Conservation (phyloP, 2,329 filamentous ascomycete species). For the Colletotrichum sansevieriae region DNA sequence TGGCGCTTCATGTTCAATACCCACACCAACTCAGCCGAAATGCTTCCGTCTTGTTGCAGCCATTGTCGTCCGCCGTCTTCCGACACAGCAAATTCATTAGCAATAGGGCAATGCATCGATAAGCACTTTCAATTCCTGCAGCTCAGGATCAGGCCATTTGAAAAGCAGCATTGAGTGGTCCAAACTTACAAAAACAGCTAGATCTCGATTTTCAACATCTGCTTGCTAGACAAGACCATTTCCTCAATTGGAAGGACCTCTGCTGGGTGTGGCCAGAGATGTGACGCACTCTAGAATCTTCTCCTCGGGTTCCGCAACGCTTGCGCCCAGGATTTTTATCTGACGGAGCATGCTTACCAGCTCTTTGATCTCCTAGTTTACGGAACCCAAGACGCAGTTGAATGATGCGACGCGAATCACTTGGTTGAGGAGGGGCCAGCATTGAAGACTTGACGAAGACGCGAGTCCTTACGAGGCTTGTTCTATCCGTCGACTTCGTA, state of each 20-base stretch:
- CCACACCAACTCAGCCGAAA: neutral
- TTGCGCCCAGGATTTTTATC: neutral
- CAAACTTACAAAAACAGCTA: neutral
- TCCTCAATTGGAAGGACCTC: conserved; percentile 2
- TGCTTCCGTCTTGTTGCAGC: neutral
- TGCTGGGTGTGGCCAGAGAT: neutral
- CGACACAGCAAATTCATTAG: conserved; percentile 2
- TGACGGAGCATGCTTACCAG: neutral
- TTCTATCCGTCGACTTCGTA: neutral
- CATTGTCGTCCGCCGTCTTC: neutral
- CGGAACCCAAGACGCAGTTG: no score
- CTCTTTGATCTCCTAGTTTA: no score
- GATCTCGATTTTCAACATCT: neutral
- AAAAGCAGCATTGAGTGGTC: neutral
- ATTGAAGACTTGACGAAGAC: no score
- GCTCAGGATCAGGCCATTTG: neutral
- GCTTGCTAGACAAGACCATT: conserved; percentile 1
- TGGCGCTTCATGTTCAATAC: neutral
- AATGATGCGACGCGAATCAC: no score
- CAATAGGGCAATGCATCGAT: neutral
- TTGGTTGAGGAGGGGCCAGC: no score
- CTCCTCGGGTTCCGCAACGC: neutral
- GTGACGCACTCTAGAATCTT: neutral
- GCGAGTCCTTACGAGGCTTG: no score
- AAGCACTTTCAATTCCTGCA: neutral